These are phyloP conservation scores for Xylariaceae sp. DNA, from an alignment of 2,329 filamentous ascomycete species.

Conservation along the genomic window DNA sequence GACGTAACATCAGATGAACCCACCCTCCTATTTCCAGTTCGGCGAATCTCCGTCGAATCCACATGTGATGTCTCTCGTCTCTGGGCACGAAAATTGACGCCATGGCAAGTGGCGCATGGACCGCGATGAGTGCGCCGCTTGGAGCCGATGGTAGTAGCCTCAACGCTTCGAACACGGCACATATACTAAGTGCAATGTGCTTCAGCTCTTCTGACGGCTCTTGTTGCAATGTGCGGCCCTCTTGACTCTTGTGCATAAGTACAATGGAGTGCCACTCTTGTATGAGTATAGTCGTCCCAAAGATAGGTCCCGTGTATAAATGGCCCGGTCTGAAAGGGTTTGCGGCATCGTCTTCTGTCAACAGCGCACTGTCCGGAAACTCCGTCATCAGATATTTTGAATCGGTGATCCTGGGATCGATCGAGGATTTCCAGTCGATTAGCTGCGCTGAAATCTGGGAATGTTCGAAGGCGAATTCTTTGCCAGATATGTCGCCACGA, in stretches of 20 bases:
- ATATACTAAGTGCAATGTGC: constrained; percentile 63
- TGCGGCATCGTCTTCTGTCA: constrained; percentile 63
- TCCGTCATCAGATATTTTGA: constrained; percentile 59
- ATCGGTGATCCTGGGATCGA: constrained; percentile 61
- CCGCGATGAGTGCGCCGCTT: constrained; percentile 65
- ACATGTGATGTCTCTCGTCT: constrained; percentile 68
- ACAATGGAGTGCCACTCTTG: constrained; percentile 76
- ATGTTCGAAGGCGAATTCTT: constrained; percentile 64
- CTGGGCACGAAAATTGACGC: constrained; percentile 75
- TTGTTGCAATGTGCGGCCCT: constrained; percentile 52
- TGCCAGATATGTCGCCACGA: constrained; percentile 58
- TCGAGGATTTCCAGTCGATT: constrained; percentile 47
- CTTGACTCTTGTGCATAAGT: constrained; percentile 77
- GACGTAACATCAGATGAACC: constrained; percentile 31
- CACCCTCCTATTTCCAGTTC: constrained; percentile 75
- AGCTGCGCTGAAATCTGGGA: constrained; percentile 46
- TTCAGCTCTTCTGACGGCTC: constrained; percentile 51
- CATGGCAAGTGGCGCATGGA: constrained; percentile 74
- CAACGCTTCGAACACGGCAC: constrained; percentile 75
- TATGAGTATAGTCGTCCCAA: constrained; percentile 68
- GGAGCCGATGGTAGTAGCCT: constrained; percentile 67
- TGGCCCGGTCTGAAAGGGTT: constrained; percentile 66
- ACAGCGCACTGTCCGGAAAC: constrained; percentile 51
- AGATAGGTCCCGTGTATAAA: constrained; percentile 68
- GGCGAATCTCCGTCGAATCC: constrained; percentile 77